A percentile compares a stretch with the other conserved stretches of the same genome.
phyloP scores from a whole-genome alignment of 306 rosid genomes.

The Potentilla sterilis region DNA sequence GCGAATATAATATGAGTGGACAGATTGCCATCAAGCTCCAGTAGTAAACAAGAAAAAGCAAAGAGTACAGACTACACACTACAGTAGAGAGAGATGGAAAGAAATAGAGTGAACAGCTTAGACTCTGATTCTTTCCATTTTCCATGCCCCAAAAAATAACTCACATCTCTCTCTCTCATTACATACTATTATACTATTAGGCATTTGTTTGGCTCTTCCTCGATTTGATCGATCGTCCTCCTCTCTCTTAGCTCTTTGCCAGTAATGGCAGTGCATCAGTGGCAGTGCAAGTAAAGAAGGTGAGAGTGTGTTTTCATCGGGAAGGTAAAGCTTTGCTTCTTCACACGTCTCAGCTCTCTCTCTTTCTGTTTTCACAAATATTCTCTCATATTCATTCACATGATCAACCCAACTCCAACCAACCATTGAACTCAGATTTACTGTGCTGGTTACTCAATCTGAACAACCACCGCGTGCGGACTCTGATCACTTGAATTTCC shows the following conservation, averaged over 20 bases:
- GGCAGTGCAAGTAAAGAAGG: constrained; percentile 66
- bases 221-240: constrained; percentile 71
- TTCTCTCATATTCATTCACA: constrained; percentile 1
- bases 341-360: constrained; percentile 20
- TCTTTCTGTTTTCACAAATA: constrained; percentile 11
- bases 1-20: constrained; percentile 65
- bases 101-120: constrained; percentile 1
- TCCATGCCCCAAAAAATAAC: constrained; percentile 25
- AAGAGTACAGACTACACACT: constrained; percentile 8
- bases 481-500: constrained; percentile 6
- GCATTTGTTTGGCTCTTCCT: constrained; percentile 44
- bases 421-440: constrained; percentile 8
- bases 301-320: constrained; percentile 90
- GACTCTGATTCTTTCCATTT: constrained; percentile 36
- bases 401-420: constrained; percentile 7
- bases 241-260: constrained; percentile 44
- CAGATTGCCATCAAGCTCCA: constrained; percentile 49
- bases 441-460: not conserved
- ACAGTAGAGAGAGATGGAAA: constrained; percentile 1
- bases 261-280: constrained; percentile 73
- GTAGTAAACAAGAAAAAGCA: constrained; percentile 21
- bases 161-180: constrained; percentile 4
- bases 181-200: not conserved
- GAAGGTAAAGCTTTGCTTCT: constrained; percentile 70
- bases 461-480: not conserved